Conservation (phyloP, 2,329 filamentous ascomycete species). For the Waltergamsia citrina region DNA sequence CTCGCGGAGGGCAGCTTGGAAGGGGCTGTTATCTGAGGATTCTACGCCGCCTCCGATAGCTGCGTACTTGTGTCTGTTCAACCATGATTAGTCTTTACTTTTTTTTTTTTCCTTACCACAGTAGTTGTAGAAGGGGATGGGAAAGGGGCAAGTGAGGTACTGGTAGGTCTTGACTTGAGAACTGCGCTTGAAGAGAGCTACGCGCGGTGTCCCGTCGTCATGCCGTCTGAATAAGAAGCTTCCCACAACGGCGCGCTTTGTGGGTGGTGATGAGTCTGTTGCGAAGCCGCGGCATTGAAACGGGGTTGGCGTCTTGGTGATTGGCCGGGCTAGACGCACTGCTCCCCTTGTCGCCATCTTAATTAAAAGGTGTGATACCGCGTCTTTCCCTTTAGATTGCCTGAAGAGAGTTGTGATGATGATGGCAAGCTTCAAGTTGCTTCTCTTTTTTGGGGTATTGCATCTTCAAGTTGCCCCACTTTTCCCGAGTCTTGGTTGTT, state of each 20-base stretch:
- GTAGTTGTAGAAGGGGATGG: neutral
- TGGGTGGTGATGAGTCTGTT: neutral
- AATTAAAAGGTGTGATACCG: too few relatives aligned
- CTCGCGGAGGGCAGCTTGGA: slow-evolving; percentile 52
- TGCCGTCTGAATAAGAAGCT: slow-evolving; percentile 41
- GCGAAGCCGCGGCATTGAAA: too few relatives aligned
- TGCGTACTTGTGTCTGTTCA: slow-evolving; percentile 48
- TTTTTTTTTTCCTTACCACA: slow-evolving; percentile 15
- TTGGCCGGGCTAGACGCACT: too few relatives aligned
- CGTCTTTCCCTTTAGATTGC: too few relatives aligned
- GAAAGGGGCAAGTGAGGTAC: slow-evolving; percentile 23
- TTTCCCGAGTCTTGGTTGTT: too few relatives aligned
- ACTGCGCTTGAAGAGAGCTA: slow-evolving; percentile 55
- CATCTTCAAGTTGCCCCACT: too few relatives aligned
- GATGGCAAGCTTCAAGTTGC: too few relatives aligned
- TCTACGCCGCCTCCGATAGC: slow-evolving; percentile 56
- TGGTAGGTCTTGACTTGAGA: slow-evolving; percentile 49
- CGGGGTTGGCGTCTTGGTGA: too few relatives aligned
- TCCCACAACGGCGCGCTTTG: slow-evolving; percentile 30
- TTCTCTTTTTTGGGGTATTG: too few relatives aligned
- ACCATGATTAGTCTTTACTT: too few relatives aligned
- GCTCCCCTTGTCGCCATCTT: too few relatives aligned
- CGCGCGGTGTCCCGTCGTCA: slow-evolving; percentile 25
- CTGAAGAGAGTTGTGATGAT: too few relatives aligned
- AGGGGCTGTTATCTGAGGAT: slow-evolving; percentile 35